Percentiles rank a stretch among this genome's conserved stretches.
These are phyloP conservation scores for Pythium dissimile DNA, from an alignment of 352 stramenopile species.

Conservation along the genomic window DNA sequence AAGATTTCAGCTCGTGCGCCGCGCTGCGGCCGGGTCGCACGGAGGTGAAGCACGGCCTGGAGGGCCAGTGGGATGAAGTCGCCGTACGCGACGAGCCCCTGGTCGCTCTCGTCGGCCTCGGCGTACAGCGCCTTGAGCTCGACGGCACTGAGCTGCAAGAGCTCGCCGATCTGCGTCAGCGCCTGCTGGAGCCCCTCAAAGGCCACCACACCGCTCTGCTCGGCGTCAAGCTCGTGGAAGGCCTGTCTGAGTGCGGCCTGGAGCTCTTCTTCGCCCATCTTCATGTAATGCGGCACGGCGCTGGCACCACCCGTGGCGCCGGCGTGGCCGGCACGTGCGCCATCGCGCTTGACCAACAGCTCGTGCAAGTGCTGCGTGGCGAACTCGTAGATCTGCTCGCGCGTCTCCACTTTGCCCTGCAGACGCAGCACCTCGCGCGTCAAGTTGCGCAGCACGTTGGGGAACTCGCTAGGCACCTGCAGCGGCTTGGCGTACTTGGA, in stretches of 20 bases:
- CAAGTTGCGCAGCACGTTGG: constrained; percentile 70
- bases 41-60: constrained; percentile 45
- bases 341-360: constrained; percentile 38
- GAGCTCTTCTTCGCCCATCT: constrained; percentile 54
- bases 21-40: constrained; percentile 42
- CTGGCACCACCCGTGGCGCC: neutral
- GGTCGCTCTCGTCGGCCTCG: constrained; percentile 66
- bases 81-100: constrained; percentile 42
- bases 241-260: constrained; percentile 38
- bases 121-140: constrained; percentile 61
- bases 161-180: constrained; percentile 37
- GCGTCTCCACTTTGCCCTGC: constrained; percentile 79
- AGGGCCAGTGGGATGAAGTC: constrained; percentile 50
- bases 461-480: constrained; percentile 68
- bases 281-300: constrained; percentile 42
- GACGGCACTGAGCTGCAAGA: constrained; percentile 47
- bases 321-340: constrained; percentile 12
- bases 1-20: constrained; percentile 37
- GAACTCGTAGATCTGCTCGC: constrained; percentile 78
- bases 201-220: constrained; percentile 36
- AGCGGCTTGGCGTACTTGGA: constrained; percentile 85
- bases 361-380: constrained; percentile 70
- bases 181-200: constrained; percentile 46
- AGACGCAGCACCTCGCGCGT: constrained; percentile 77
- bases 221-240: constrained; percentile 42